A percentile compares a stretch with the other conserved stretches of the same genome.
phyloP scores from a whole-genome alignment of 2,329 filamentous ascomycete species.

The Cordyceps fumosorosea region DNA sequence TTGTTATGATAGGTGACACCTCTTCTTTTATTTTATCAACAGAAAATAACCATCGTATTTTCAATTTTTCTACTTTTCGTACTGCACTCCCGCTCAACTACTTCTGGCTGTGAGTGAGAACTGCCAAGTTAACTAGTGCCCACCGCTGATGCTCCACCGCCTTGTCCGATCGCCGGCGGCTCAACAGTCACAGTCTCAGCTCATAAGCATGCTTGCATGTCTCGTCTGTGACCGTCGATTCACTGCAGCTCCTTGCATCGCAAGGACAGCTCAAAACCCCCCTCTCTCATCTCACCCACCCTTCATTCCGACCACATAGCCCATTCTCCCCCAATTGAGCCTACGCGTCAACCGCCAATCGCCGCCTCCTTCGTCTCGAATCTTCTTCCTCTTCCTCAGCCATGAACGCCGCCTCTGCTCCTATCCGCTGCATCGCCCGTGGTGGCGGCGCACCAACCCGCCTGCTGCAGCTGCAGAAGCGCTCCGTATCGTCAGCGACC shows the following conservation, averaged over 20 bases:
- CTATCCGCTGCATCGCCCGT: background rate
- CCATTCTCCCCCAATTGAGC: background rate
- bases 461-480: background rate
- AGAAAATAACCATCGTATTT: too few relatives aligned
- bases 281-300: background rate
- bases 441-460: background rate
- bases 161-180: slow-evolving; percentile 8
- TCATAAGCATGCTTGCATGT: background rate
- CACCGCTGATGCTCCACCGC: background rate
- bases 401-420: slow-evolving; percentile 5
- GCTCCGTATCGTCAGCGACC: background rate
- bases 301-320: too few relatives aligned
- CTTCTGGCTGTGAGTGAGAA: too few relatives aligned
- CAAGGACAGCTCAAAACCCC: background rate
- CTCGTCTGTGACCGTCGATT: background rate
- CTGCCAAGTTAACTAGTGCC: background rate
- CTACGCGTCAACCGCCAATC: background rate
- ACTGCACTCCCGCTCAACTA: too few relatives aligned
- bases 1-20: too few relatives aligned
- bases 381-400: background rate
- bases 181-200: slow-evolving; percentile 5
- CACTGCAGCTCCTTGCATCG: background rate
- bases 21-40: too few relatives aligned
- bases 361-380: background rate
- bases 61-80: too few relatives aligned